Conservation (phyloP, 768 basidiomycete genomes). For the Tylopilus felleus region DNA sequence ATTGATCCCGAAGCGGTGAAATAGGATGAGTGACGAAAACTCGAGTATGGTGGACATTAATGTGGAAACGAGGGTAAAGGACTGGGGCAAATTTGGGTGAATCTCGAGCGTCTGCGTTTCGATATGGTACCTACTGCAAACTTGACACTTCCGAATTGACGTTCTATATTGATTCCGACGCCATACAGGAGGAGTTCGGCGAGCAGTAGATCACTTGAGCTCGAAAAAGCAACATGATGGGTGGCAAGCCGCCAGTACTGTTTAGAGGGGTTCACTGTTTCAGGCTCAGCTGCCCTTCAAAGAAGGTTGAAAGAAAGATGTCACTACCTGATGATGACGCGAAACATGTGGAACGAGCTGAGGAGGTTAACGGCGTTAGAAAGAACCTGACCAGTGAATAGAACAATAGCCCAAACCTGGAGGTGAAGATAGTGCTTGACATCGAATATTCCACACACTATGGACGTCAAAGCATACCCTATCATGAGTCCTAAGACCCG, state of each 20-base stretch:
- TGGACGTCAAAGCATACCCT: constrained; percentile 63
- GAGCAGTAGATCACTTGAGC: constrained; percentile 82
- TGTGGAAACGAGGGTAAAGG: constrained; percentile 68
- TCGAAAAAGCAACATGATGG: constrained; percentile 76
- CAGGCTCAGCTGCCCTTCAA: constrained; percentile 29
- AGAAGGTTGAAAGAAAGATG: not conserved
- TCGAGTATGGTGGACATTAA: constrained; percentile 66
- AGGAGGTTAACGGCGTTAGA: constrained; percentile 2
- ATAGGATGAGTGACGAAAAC: constrained; percentile 59
- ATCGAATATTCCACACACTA: constrained; percentile 75
- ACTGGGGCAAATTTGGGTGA: constrained; percentile 43
- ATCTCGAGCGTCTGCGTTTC: not conserved
- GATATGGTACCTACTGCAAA: constrained; percentile 62
- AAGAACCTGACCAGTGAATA: not conserved
- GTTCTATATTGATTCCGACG: constrained; percentile 67
- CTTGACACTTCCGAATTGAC: constrained; percentile 84
- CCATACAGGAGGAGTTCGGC: constrained; percentile 72
- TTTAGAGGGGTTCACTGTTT: constrained; percentile 24
- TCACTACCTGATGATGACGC: constrained; percentile 77
- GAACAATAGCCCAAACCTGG: constrained; percentile 48
- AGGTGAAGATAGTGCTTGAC: constrained; percentile 87
- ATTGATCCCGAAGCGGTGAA: constrained; percentile 68
- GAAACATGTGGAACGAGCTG: constrained; percentile 87
- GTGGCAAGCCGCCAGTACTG: constrained; percentile 84
- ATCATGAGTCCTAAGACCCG: constrained; percentile 68